Base-by-base conservation (phyloP, 1,284 basidiomycete genomes). In the Ganoderma sinense region DNA sequence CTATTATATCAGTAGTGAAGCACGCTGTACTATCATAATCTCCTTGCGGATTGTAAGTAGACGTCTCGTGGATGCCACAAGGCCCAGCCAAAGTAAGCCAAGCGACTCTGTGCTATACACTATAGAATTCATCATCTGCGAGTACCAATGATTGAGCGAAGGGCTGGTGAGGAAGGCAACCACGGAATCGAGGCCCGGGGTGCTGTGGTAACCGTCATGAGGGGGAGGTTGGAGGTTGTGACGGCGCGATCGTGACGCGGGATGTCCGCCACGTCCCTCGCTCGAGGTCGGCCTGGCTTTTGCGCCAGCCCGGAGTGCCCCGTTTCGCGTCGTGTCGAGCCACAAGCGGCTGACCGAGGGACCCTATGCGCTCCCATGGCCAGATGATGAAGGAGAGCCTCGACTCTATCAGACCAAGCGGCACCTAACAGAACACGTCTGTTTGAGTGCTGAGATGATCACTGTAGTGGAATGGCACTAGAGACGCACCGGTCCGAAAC, bases 401-500 rank as follows among this genome's bases (percentile, higher is more conserved):
- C 2, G 91, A 88, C 66, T 93, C 87, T 40, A 94, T 81, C 56
- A 94, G 80, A 10, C 84, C 88, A 23, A 87, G 78, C 4, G 92
- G 88, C 4, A 94, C 84, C 91, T 92, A 69, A 16, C 63, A 69
- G 48, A 2, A 31, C 29, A 26, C 48, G n/a, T 31, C 45, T 43
- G 16, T 16, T 10, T 23, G 36, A 55, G 56, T 20, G 13, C 20
- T 7, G 33, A n/a, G 56, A 39, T 23, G 33, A 20, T 43, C 36
- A 26, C 1, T 16, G 4, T 36, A 56, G 8, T 31, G 1, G 6
- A 5, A 6, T 45, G n/a, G 23, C 18, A 6, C 23, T 29, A 7
- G 29, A 23, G 18, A 80, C 85, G 68, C 75, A 93, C 92, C 2
- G 92, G 89, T 33, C 92, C 92, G 76, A 92, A 92, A 11, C 82